Evolutionary conservation across 2,329 filamentous ascomycete species (phyloP).

Genomic region (Exophiala bonariae): DNA sequence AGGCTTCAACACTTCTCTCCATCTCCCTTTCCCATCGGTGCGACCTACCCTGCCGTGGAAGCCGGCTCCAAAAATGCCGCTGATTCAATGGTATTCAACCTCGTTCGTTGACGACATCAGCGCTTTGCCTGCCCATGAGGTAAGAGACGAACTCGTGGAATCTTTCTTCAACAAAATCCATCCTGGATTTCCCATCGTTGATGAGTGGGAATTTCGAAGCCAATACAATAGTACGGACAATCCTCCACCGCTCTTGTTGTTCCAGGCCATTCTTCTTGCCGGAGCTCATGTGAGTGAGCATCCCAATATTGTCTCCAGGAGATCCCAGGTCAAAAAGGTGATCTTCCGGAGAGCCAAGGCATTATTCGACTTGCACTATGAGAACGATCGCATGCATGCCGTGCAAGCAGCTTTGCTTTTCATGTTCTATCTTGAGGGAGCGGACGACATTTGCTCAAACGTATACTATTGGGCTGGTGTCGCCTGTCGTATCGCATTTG

Average conservation of each 20-base stretch:
- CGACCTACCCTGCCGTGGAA: slow-evolving; percentile 4
- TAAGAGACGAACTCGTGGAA: slow-evolving; percentile 45
- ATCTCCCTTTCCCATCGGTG: slow-evolving; percentile 6
- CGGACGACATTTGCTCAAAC: slow-evolving; percentile 57
- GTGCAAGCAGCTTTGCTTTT: slow-evolving; percentile 57
- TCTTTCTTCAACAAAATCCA: slow-evolving; percentile 55
- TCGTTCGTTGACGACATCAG: neutral
- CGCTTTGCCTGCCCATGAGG: slow-evolving; percentile 7
- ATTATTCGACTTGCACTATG: slow-evolving; percentile 54
- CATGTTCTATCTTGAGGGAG: slow-evolving; percentile 57
- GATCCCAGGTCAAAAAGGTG: slow-evolving; percentile 47
- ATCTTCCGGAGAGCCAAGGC: slow-evolving; percentile 56
- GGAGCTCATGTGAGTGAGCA: slow-evolving; percentile 51
- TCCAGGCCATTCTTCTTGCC: slow-evolving; percentile 53
- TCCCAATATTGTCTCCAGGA: slow-evolving; percentile 34
- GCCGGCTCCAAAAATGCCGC: neutral
- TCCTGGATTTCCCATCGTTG: slow-evolving; percentile 53
- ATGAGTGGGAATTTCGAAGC: slow-evolving; percentile 53
- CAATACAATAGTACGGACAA: slow-evolving; percentile 49
- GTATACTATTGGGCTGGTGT: slow-evolving; percentile 56
- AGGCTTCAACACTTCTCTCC: neutral
- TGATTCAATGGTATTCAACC: neutral
- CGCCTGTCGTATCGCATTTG: slow-evolving; percentile 53
- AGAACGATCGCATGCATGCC: slow-evolving; percentile 54
- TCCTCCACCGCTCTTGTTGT: slow-evolving; percentile 48